Conservation (phyloP, 208 protist species). For the Leishmania mexicana region DNA sequence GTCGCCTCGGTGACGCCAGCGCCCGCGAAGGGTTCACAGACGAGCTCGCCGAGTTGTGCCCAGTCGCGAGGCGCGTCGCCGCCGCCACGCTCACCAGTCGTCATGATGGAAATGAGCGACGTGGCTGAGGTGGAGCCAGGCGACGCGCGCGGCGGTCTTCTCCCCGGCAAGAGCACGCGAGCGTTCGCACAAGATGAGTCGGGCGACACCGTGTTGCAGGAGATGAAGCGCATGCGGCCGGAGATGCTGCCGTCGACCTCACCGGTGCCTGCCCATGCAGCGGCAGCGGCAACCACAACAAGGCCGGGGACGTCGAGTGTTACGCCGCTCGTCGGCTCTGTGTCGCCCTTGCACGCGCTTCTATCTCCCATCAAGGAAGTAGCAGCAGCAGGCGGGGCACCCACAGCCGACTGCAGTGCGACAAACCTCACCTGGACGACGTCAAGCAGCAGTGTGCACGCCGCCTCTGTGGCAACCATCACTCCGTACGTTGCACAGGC, state of each 20-base stretch:
- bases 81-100: neutral
- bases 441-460: neutral
- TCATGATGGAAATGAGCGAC: neutral
- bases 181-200: neutral
- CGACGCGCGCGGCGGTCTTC: neutral
- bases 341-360: slow-evolving; percentile 16
- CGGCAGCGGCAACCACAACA: neutral
- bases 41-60: neutral
- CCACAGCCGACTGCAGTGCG: neutral
- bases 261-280: neutral
- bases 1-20: neutral
- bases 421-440: neutral
- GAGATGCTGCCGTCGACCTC: neutral
- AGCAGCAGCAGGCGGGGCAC: neutral
- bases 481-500: slow-evolving; percentile 10
- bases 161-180: neutral
- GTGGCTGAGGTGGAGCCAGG: neutral
- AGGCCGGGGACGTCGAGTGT: neutral
- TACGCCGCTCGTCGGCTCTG: neutral
- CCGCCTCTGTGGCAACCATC: neutral
- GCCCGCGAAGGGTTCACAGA: neutral
- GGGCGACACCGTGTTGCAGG: neutral
- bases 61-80: neutral
- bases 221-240: slow-evolving; percentile 15
- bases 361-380: slow-evolving; percentile 9